phyloP scores from a whole-genome alignment of 1,284 basidiomycete genomes.

The Marasmius fiardii region DNA sequence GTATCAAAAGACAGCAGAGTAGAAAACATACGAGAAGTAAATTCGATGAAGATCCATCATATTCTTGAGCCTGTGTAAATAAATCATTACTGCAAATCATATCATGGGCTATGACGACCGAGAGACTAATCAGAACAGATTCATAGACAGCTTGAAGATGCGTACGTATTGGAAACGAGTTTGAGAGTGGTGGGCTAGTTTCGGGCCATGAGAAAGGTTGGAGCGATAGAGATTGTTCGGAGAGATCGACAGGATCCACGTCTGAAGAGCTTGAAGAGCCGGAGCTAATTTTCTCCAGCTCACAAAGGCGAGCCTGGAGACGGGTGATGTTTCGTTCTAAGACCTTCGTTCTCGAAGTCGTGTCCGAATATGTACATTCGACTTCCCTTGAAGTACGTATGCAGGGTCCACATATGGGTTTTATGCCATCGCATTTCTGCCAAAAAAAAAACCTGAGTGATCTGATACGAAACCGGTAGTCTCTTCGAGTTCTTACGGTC shows the following conservation, averaged over 20 bases:
- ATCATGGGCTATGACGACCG: no score
- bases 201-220: neutral
- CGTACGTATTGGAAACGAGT: no score
- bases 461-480: neutral
- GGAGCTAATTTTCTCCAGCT: constrained; percentile 11
- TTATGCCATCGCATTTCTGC: constrained; percentile 19
- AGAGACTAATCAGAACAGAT: no score
- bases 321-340: constrained; percentile 13
- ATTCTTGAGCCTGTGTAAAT: no score
- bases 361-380: constrained; percentile 15
- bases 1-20: no score
- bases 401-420: constrained; percentile 18
- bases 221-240: neutral
- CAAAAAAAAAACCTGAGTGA: neutral
- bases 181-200: no score
- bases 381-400: constrained; percentile 11
- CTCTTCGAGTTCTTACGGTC: constrained; percentile 7
- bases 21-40: no score
- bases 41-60: no score
- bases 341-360: constrained; percentile 8
- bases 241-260: neutral
- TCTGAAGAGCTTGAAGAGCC: constrained; percentile 1
- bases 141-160: no score
- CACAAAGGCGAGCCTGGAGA: constrained; percentile 15
- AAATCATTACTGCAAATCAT: no score